Evolutionary conservation across 129 eudicot species (phyloP).

Genomic region (Heracleum sosnowskyi): DNA sequence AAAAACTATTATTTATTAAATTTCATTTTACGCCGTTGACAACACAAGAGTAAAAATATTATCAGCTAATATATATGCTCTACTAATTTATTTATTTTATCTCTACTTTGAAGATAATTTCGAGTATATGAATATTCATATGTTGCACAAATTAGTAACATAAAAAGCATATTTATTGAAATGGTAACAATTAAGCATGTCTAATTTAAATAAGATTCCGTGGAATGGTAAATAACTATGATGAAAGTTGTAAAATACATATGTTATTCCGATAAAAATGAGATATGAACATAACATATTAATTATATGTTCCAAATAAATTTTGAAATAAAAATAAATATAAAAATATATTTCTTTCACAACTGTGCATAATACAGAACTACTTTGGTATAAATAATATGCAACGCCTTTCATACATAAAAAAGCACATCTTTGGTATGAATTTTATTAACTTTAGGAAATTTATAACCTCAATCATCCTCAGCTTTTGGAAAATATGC

Average conservation of each 20-base stretch:
- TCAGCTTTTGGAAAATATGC: conserved; percentile 82
- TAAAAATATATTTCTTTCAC: neutral
- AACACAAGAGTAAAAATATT: neutral
- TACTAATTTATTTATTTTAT: too few species aligned
- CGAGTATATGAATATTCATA: neutral
- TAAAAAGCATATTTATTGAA: neutral
- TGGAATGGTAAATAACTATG: neutral
- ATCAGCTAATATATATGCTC: neutral
- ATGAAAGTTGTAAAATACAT: neutral
- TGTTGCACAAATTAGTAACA: neutral
- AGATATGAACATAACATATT: neutral
- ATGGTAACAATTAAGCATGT: neutral
- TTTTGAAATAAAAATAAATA: neutral
- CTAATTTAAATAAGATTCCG: neutral
- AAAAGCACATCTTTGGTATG: neutral
- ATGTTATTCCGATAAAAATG: neutral
- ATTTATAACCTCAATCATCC: conserved; percentile 5
- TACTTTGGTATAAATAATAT: neutral
- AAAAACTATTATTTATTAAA: too few species aligned
- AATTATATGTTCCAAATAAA: neutral
- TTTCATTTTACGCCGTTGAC: neutral
- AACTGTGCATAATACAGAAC: neutral
- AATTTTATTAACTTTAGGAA: neutral
- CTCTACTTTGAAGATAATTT: neutral
- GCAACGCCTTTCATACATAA: neutral